phyloP scores from a whole-genome alignment of 2,329 filamentous ascomycete species.

The Colletotrichum cuscutae region DNA sequence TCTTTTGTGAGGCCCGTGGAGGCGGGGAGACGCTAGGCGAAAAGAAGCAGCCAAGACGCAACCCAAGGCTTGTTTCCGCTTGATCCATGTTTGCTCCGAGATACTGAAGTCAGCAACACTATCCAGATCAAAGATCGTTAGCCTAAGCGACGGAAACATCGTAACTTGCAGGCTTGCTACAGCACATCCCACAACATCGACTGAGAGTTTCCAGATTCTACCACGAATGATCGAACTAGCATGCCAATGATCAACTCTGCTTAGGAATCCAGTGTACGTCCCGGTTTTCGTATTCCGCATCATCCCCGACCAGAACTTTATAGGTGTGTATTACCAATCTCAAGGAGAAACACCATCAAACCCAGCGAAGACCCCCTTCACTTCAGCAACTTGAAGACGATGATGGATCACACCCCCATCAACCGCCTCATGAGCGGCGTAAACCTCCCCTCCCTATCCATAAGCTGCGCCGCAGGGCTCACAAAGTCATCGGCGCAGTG shows the following conservation, averaged over 20 bases:
- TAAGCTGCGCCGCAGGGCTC: conserved; percentile 56
- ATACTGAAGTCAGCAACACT: no score
- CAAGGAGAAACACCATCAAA: not conserved
- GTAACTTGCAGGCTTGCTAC: no score
- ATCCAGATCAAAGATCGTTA: no score
- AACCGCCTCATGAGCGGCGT: conserved; percentile 42
- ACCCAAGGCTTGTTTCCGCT: not conserved
- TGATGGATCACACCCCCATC: not conserved
- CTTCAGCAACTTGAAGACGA: not conserved
- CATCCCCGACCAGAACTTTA: not conserved
- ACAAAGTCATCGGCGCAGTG: conserved; percentile 55
- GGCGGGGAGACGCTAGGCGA: not conserved
- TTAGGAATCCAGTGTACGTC: no score
- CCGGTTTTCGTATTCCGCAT: not conserved
- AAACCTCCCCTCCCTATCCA: conserved; percentile 53
- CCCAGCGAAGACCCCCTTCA: not conserved
- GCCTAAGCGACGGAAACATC: no score
- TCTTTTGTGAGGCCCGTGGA: not conserved
- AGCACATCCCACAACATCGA: no score
- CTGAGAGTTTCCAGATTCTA: no score
- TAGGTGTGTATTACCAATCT: not conserved
- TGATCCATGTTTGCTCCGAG: not conserved
- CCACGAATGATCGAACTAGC: no score
- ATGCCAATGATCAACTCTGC: no score
- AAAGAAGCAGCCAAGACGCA: conserved; percentile 21